Percentiles rank a stretch among this genome's conserved stretches.
phyloP scores from a whole-genome alignment of 2,329 filamentous ascomycete genomes.

The Arthrinium phaeospermum region DNA sequence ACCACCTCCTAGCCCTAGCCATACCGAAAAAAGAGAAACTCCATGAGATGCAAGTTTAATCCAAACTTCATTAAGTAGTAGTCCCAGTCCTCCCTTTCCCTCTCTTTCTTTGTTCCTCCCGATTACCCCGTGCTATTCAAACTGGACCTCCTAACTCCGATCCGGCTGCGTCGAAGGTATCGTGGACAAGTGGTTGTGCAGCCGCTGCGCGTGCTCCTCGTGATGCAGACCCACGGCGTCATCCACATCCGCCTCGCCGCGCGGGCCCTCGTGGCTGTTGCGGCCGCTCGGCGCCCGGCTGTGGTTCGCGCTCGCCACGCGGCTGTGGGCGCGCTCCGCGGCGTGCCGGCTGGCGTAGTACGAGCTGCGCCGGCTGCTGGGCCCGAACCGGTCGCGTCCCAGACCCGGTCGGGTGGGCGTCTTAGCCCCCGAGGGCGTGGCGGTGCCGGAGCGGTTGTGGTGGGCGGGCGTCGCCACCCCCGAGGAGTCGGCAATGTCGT shows the following conservation, averaged over 20 bases:
- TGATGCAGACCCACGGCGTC: neutral
- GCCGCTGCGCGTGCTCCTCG: slow-evolving; percentile 9
- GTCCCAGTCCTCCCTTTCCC: neutral
- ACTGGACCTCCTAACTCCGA: neutral
- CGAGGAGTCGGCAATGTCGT: neutral
- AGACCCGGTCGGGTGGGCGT: neutral
- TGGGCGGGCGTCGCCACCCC: neutral
- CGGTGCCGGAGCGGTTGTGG: neutral
- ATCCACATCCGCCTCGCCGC: neutral
- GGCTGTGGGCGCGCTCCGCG: slow-evolving; percentile 16
- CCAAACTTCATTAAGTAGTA: neutral
- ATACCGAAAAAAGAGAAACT: neutral
- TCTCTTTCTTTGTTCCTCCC: neutral
- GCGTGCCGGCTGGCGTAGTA: slow-evolving; percentile 25
- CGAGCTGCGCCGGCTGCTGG: slow-evolving; percentile 23
- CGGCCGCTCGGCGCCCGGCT: slow-evolving; percentile 10
- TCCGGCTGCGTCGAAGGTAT: slow-evolving; percentile 23
- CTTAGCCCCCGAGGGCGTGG: neutral
- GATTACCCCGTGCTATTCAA: neutral
- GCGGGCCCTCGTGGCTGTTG: slow-evolving; percentile 20
- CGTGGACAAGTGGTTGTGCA: slow-evolving; percentile 18
- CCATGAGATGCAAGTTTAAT: neutral
- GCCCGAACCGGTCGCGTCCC: slow-evolving; percentile 21
- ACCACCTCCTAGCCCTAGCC: neutral
- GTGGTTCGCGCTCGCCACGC: slow-evolving; percentile 20